Conservation (phyloP, 2,329 filamentous ascomycete genomes). For the Chaetothyriales sp. region DNA sequence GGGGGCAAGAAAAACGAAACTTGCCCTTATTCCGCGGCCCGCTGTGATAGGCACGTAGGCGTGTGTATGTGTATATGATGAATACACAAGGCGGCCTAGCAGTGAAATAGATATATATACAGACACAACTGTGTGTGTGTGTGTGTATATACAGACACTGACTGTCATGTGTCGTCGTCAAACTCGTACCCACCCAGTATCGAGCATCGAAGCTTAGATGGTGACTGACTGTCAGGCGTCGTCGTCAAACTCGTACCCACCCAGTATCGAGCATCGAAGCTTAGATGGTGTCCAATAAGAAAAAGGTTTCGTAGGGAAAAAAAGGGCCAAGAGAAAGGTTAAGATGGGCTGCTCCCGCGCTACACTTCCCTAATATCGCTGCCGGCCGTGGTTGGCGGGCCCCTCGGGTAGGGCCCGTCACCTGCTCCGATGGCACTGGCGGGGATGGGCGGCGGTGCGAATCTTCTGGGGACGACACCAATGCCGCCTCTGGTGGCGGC, state of each 20-base stretch:
- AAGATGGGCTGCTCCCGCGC: no score
- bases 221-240: neutral
- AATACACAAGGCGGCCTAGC: no score
- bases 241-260: neutral
- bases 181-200: neutral
- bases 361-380: neutral
- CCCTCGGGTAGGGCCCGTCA: neutral
- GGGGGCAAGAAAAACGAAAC: no score
- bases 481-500: conserved; percentile 7
- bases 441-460: neutral
- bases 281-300: neutral
- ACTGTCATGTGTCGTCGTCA: neutral
- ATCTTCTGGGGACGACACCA: conserved; percentile 1
- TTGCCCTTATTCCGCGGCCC: no score
- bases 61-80: no score
- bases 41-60: no score
- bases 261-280: neutral
- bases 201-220: neutral
- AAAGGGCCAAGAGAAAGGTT: no score
- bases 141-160: neutral
- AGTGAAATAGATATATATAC: neutral
- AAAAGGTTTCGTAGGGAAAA: neutral
- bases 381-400: neutral
- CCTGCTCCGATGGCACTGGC: neutral
- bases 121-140: neutral